Evolutionary conservation across 2,329 filamentous ascomycete genomes (phyloP).

Genomic region (Xylaria sp.): DNA sequence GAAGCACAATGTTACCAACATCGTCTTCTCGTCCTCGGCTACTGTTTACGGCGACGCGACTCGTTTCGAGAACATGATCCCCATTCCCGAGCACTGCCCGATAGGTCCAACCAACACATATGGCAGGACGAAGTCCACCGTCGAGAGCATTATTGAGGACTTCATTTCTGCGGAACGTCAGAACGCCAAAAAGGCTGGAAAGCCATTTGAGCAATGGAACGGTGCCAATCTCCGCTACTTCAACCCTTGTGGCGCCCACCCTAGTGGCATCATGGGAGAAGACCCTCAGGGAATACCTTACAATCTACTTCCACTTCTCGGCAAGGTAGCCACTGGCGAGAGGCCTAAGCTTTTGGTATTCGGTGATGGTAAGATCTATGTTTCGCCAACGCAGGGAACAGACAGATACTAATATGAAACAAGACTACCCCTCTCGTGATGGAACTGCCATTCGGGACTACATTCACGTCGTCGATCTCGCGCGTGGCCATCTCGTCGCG

Average conservation of each 20-base stretch:
- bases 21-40: constrained; percentile 98
- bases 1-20: constrained; percentile 91
- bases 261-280: constrained; percentile 96
- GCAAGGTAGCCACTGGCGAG: constrained; percentile 95
- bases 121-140: constrained; percentile 93
- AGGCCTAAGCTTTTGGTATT: constrained; percentile 95
- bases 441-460: constrained; percentile 97
- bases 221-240: constrained; percentile 95
- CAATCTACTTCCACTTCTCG: constrained; percentile 93
- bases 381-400: neutral
- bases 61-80: constrained; percentile 97
- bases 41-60: constrained; percentile 99
- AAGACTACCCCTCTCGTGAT: constrained; percentile 91
- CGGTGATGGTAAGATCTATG: constrained; percentile 76
- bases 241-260: constrained; percentile 95
- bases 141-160: constrained; percentile 93
- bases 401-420: constrained; percentile 31
- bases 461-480: constrained; percentile 94
- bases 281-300: constrained; percentile 95
- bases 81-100: constrained; percentile 96
- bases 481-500: constrained; percentile 85
- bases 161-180: constrained; percentile 87
- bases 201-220: constrained; percentile 86
- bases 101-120: constrained; percentile 98
- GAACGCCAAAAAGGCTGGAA: constrained; percentile 82